Percentiles rank a stretch among this genome's conserved stretches.
Conservation (phyloP, 2,329 filamentous ascomycete genomes). For the Clathrospora elynae region DNA sequence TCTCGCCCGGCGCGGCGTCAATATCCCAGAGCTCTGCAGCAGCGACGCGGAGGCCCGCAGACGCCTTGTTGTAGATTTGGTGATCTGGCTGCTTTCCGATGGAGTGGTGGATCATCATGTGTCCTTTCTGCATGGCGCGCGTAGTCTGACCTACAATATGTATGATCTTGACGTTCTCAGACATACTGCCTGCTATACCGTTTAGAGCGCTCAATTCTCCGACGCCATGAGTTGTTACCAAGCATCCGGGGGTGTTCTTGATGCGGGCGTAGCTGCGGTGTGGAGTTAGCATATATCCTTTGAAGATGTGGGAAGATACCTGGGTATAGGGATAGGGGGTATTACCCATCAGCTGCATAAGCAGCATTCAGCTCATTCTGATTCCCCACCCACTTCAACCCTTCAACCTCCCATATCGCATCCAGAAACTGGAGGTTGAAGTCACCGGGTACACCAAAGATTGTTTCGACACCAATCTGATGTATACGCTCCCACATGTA, state of each 20-base stretch:
- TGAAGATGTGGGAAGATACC: too few species aligned
- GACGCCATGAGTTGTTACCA: conserved; percentile 66
- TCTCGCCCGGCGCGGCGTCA: conserved; percentile 48
- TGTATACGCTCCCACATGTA: conserved; percentile 53
- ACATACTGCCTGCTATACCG: conserved; percentile 51
- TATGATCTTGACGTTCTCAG: conserved; percentile 52
- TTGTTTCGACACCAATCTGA: conserved; percentile 49
- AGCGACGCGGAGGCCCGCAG: conserved; percentile 42
- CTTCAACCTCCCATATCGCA: conserved; percentile 47
- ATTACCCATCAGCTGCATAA: conserved; percentile 64
- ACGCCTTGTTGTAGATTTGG: conserved; percentile 48
- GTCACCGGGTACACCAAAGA: conserved; percentile 53
- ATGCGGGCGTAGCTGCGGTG: conserved; percentile 61
- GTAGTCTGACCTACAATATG: conserved; percentile 54
- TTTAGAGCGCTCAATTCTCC: conserved; percentile 56
- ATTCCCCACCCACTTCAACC: conserved; percentile 56
- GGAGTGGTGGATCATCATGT: conserved; percentile 54
- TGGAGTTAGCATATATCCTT: too few species aligned
- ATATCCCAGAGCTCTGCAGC: conserved; percentile 50
- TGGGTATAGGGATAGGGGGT: too few species aligned
- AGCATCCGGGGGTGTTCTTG: conserved; percentile 54
- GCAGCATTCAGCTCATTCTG: conserved; percentile 63
- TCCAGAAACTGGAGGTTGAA: conserved; percentile 54
- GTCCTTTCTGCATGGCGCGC: conserved; percentile 47
- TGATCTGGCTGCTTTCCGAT: conserved; percentile 50